Conservation (phyloP, 768 basidiomycete genomes). For the Calocybe gangraenosa region DNA sequence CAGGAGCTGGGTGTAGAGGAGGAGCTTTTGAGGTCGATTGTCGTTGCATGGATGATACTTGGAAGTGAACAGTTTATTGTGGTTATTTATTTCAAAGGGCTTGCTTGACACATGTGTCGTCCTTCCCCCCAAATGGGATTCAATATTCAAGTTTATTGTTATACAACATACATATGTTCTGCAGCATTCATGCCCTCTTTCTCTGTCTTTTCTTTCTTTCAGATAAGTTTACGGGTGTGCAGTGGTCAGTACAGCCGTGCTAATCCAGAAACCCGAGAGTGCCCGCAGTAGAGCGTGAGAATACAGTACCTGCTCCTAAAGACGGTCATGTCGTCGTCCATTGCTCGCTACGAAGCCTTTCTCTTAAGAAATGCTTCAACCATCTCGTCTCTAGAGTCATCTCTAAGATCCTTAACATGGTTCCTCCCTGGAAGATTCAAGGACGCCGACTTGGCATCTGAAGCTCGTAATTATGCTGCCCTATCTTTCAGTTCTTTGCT, state of each 20-base stretch:
- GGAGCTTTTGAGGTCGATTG: slow-evolving; percentile 12
- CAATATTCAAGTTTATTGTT: too few relatives aligned
- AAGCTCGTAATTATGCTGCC: slow-evolving; percentile 68
- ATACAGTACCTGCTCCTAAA: neutral
- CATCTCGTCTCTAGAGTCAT: slow-evolving; percentile 85
- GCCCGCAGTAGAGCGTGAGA: too few relatives aligned
- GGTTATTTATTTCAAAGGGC: too few relatives aligned
- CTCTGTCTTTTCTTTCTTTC: too few relatives aligned
- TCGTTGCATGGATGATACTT: slow-evolving; percentile 13
- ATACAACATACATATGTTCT: too few relatives aligned
- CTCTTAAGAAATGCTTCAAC: slow-evolving; percentile 82
- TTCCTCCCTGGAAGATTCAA: slow-evolving; percentile 95
- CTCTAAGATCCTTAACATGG: slow-evolving; percentile 89
- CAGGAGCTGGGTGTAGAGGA: slow-evolving; percentile 56
- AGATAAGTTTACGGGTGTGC: too few relatives aligned
- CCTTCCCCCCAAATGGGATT: neutral
- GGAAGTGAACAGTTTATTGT: neutral
- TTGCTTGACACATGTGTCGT: slow-evolving; percentile 9
- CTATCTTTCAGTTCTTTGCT: slow-evolving; percentile 1
- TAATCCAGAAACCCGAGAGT: too few relatives aligned
- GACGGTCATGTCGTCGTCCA: slow-evolving; percentile 52
- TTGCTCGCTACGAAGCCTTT: slow-evolving; percentile 77
- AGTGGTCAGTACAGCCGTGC: too few relatives aligned
- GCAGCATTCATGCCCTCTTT: too few relatives aligned
- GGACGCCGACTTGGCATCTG: slow-evolving; percentile 94